Base-by-base conservation (phyloP, 306 rosid genomes). In the Cicer bijugum region DNA sequence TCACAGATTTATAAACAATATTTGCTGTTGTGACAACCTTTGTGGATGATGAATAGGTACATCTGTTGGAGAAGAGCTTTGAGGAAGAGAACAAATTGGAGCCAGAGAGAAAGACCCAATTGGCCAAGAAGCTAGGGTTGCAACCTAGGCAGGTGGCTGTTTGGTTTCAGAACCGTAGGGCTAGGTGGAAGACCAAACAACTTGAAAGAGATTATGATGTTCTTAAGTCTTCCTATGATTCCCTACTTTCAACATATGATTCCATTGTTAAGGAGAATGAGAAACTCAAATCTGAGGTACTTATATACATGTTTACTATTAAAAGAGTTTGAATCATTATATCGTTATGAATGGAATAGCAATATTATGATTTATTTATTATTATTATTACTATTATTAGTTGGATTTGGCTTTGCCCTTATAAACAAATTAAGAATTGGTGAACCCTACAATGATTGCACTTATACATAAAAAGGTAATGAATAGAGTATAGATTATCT, bases 161-260 rank as follows among this genome's bases (percentile, higher is more conserved):
- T 42, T 94, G 99, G 99, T 94, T 91, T 73, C 99, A 94, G 84
- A 94, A 94, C 87, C 97, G 99, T 85, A 83, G 97, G 52, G 97
- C 99, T 57, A 81, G 99, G 10, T 94, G 99, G 99, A 94, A 94
- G 90, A 94, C 96, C n/a, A 94, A 94, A 84, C 99, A 94, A 80
- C 96, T 94, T n/a, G 99, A 94, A 82, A 89, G 90, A 69, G 97
- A 91, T 78, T 94, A 77, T 82, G 97, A 94, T 83, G 84, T 84
- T 82, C 97, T 94, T 69, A 94, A 87, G 82, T 84, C 97, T 63
- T 84, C 94, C 58, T 89, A 89, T 69, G 99, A 89, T 74, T 75
- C 97, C 61, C 92, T 94, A 52, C 82, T 78, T 78, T 85, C 91
- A 4, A 83, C 85, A 50, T 84, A 84, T 46, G 99, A 94, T 50